phyloP scores from a whole-genome alignment of 257 asterid genomes.

The Leptodermis oblonga region DNA sequence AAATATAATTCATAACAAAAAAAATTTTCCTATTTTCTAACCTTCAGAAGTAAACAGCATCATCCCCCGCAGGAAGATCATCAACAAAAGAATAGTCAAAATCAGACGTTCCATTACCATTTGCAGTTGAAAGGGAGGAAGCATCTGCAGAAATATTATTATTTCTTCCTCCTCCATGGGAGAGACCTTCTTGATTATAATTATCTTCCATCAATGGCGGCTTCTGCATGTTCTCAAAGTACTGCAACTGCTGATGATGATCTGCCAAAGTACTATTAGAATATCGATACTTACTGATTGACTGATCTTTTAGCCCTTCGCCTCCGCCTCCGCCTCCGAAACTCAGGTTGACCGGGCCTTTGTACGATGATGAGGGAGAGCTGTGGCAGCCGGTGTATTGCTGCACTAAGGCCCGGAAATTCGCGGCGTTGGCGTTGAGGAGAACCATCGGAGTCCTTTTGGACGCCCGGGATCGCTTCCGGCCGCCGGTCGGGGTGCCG shows the following conservation, averaged over 20 bases:
- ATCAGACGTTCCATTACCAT: constrained; percentile 5
- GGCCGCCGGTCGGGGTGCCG: too few relatives aligned
- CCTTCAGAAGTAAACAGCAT: background rate
- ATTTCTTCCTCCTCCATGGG: background rate
- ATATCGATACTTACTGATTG: background rate
- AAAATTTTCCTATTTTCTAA: background rate
- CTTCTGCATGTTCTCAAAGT: background rate
- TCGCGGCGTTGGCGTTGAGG: constrained; percentile 20
- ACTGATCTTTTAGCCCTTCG: background rate
- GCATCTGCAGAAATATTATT: background rate
- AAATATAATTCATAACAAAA: background rate
- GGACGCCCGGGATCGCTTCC: constrained; percentile 28
- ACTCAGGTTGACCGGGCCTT: constrained; percentile 58
- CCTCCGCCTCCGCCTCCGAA: constrained; percentile 32
- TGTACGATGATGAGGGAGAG: constrained; percentile 14
- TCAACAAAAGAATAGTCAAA: background rate
- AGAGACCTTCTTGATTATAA: constrained; percentile 1
- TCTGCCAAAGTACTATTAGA: background rate
- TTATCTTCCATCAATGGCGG: background rate
- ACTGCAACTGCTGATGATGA: background rate
- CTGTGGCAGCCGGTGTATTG: constrained; percentile 60
- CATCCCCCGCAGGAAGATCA: background rate
- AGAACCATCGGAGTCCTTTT: constrained; percentile 25
- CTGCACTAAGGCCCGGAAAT: constrained; percentile 37
- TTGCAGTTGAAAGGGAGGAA: background rate